A percentile compares a stretch with the other conserved stretches of the same genome.
phyloP scores from a whole-genome alignment of 768 basidiomycete genomes.

The Bullera alba region DNA sequence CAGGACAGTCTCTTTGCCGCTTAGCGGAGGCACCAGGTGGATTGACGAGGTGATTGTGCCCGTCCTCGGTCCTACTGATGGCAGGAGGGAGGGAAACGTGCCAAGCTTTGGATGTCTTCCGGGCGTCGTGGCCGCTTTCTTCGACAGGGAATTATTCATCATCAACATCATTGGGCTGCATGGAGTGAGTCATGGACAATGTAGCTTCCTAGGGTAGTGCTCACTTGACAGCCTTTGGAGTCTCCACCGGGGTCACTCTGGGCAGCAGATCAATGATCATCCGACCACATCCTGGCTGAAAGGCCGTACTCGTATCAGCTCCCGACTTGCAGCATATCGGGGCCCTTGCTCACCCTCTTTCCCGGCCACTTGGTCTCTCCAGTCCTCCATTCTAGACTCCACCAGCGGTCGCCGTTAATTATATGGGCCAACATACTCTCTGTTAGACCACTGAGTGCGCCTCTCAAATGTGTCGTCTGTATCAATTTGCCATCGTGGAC shows the following conservation, averaged over 20 bases:
- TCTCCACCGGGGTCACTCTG: slow-evolving; percentile 23
- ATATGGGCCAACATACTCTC: neutral
- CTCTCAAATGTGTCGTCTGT: slow-evolving; percentile 10
- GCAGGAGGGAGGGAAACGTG: slow-evolving; percentile 25
- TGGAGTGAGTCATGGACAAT: neutral
- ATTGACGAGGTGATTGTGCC: slow-evolving; percentile 13
- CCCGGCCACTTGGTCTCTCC: slow-evolving; percentile 8
- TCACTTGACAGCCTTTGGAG: slow-evolving; percentile 30
- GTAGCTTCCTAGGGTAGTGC: neutral
- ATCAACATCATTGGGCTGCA: slow-evolving; percentile 20
- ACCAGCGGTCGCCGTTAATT: slow-evolving; percentile 3
- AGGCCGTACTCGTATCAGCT: neutral
- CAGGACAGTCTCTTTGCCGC: neutral
- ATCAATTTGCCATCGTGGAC: slow-evolving; percentile 28
- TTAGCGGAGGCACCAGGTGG: neutral
- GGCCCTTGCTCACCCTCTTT: neutral
- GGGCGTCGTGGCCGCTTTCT: slow-evolving; percentile 5
- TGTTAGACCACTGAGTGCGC: neutral
- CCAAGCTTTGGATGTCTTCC: slow-evolving; percentile 11
- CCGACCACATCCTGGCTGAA: slow-evolving; percentile 21
- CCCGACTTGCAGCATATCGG: neutral
- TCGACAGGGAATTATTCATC: neutral
- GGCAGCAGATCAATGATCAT: slow-evolving; percentile 31
- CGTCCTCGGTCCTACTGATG: too few species aligned
- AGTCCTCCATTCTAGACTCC: slow-evolving; percentile 21